These are phyloP conservation scores for Oryza brachyantha DNA, from an alignment of 176 grass and related monocot species.

Conservation along the genomic window DNA sequence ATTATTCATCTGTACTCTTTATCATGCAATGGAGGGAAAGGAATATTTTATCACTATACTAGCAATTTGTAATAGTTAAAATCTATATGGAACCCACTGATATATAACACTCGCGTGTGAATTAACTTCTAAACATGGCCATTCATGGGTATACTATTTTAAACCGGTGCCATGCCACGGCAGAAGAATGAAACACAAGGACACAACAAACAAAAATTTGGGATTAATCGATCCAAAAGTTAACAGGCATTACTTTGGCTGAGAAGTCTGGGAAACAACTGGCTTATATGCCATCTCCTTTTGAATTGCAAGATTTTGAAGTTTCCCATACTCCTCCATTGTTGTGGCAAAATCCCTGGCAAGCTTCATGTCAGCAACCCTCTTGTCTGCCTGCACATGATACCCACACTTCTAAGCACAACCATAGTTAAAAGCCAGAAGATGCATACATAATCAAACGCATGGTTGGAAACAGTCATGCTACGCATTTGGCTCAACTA, in stretches of 20 bases:
- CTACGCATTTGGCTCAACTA: neutral
- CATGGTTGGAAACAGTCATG: conserved; percentile 7
- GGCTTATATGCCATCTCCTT: conserved; percentile 69
- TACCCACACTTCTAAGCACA: neutral
- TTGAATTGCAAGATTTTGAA: conserved; percentile 78
- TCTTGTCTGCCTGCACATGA: conserved; percentile 68
- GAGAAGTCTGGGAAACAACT: conserved; percentile 49
- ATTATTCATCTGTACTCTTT: neutral
- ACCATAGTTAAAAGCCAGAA: neutral
- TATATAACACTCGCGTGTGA: neutral
- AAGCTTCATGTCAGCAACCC: conserved; percentile 79
- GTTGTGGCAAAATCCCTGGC: conserved; percentile 88
- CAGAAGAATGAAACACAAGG: neutral
- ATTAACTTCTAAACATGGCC: neutral
- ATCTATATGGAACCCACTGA: neutral
- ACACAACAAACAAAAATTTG: conserved; percentile 11
- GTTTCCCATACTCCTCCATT: conserved; percentile 83
- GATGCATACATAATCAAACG: neutral
- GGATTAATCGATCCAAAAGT: neutral
- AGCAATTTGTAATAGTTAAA: neutral
- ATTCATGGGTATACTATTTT: neutral
- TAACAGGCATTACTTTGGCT: conserved; percentile 49
- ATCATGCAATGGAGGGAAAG: neutral
- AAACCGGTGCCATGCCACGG: neutral
- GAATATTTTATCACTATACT: neutral